phyloP scores from a whole-genome alignment of 768 basidiomycete genomes.

The Clathrus columnatus region DNA sequence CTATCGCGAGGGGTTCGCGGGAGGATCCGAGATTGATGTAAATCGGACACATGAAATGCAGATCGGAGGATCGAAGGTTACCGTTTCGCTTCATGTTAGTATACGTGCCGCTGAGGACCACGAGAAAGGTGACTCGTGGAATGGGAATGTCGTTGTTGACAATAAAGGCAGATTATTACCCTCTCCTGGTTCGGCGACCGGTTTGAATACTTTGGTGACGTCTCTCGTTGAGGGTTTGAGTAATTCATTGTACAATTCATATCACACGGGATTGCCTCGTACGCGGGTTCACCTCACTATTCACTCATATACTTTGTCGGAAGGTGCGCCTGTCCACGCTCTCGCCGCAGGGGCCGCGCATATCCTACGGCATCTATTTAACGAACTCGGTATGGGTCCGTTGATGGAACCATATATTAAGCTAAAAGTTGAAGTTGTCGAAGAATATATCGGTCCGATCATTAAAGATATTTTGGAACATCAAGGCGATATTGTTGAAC shows the following conservation, averaged over 20 bases:
- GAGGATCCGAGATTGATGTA: conserved; percentile 19
- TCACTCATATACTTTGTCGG: conserved; percentile 33
- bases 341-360: conserved; percentile 57
- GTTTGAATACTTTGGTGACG: conserved; percentile 32
- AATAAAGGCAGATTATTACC: conserved; percentile 41
- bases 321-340: conserved; percentile 37
- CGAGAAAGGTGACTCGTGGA: conserved; percentile 65
- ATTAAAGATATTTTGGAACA: conserved; percentile 81
- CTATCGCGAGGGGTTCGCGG: conserved; percentile 56
- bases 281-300: conserved; percentile 57
- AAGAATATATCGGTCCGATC: conserved; percentile 64
- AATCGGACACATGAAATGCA: conserved; percentile 52
- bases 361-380: conserved; percentile 54
- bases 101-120: conserved; percentile 44
- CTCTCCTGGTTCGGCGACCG: conserved; percentile 35
- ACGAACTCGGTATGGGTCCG: conserved; percentile 57
- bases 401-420: conserved; percentile 72
- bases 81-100: conserved; percentile 44
- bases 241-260: conserved; percentile 67
- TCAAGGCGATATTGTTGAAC: conserved; percentile 68
- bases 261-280: conserved; percentile 64
- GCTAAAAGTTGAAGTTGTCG: conserved; percentile 58
- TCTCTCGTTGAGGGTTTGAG: conserved; percentile 61
- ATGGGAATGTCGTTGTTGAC: conserved; percentile 66
- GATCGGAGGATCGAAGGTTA: conserved; percentile 45